Evolutionary conservation across 148 eudicot species (phyloP), one percentile per base, ranked within the genome.

Genomic region (Diospyros lotus): DNA sequence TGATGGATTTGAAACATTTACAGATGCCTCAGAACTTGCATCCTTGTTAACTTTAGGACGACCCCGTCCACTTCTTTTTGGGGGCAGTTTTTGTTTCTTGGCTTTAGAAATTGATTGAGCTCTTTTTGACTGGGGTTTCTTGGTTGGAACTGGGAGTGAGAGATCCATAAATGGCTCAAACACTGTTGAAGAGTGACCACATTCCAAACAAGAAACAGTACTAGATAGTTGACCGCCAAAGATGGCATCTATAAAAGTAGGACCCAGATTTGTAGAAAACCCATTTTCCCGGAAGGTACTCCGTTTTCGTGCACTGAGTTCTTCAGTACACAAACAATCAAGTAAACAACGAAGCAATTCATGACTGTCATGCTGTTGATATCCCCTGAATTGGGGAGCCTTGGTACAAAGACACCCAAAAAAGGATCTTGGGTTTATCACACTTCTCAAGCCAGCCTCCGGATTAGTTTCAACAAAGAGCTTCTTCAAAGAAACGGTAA

Each of bases 331-430:
- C 74, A 89, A 81, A 63, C 91, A 91, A 86, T 94, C 98, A 74
- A 94, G 91, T 85, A 94, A 85, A 77, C 79, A 91, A 43, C 89
- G 96, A 60, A 94, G 94, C 75, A 94, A 77, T 75, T 94, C 98
- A 76, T 94, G 98, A 78, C 98, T 94, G 80, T 94, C 98, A 55
- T 94, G 97, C 75, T 94, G 98, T 72, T 89, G 90, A 78, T 73
- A 87, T 71, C 98, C 98, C 79, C 87, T 89, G 79, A 94, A 94
- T 68, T 94, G 98, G 61, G 98, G 91, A 80, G 97, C 93, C 80
- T 83, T 91, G 2, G 88, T 82, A 80, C 93, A 89, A 62, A 94
- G 66, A 80, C 87, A 78, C n/a, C 90, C 94, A 76, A 94, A 89
- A 14, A 94, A 82, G 58, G 98, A 73, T 79, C 75, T 86, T 41